These are phyloP conservation scores for Aspergillus novoparasiticus DNA, from an alignment of 2,329 filamentous ascomycete genomes.

Conservation along the genomic window DNA sequence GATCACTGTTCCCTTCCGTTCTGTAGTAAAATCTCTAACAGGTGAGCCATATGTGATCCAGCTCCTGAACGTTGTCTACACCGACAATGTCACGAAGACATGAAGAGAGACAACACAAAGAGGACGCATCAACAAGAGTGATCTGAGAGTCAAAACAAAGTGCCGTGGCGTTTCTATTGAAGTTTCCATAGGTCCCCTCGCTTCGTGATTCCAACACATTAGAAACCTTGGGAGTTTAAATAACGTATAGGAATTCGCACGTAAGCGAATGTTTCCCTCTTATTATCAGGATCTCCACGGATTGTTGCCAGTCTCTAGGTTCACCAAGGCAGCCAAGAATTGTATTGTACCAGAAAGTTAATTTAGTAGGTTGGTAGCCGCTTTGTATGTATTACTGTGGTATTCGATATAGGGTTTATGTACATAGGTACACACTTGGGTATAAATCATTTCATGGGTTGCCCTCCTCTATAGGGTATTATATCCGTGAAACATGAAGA, in stretches of 20 bases:
- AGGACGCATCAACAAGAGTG: not conserved
- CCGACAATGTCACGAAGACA: slow-evolving; percentile 3
- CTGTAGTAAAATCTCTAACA: not conserved
- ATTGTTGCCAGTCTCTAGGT: not conserved
- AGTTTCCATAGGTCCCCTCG: slow-evolving; percentile 13
- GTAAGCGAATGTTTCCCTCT: not conserved
- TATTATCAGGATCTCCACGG: not conserved
- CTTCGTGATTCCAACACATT: slow-evolving; percentile 6
- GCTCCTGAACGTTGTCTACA: not conserved
- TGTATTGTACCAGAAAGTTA: slow-evolving; percentile 2
- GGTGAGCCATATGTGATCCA: not conserved
- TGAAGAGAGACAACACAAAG: not conserved
- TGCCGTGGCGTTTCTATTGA: slow-evolving; percentile 18
- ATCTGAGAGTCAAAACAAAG: not conserved
- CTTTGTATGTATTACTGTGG: not conserved
- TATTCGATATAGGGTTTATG: not conserved
- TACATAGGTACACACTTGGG: not conserved
- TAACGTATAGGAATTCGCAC: not conserved
- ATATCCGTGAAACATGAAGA: not conserved
- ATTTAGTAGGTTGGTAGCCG: not conserved
- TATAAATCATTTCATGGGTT: not conserved
- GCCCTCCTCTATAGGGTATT: too few species aligned
- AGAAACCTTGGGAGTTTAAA: slow-evolving; percentile 1
- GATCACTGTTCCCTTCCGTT: not conserved
- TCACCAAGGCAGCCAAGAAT: slow-evolving; percentile 1